Evolutionary conservation across 1,284 basidiomycete genomes (phyloP).

Genomic region (Ustilago trichophora): DNA sequence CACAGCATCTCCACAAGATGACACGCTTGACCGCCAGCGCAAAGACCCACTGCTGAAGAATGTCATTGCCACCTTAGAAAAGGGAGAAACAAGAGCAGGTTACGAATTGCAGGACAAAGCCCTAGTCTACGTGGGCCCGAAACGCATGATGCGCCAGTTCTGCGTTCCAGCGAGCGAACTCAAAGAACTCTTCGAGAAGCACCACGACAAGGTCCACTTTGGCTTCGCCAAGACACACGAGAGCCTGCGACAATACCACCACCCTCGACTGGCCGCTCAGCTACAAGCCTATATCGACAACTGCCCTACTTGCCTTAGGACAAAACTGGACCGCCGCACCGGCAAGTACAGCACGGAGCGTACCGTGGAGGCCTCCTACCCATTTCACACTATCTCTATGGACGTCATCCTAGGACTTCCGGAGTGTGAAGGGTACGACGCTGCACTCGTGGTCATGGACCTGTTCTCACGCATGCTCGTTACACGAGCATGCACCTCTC

Average conservation of each 20-base stretch:
- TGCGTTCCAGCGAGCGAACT: not conserved
- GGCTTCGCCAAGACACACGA: too few relatives aligned
- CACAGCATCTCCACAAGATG: too few relatives aligned
- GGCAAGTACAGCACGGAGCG: not conserved
- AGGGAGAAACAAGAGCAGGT: not conserved
- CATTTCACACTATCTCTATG: not conserved
- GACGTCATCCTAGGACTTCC: not conserved
- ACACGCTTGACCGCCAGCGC: not conserved
- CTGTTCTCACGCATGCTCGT: not conserved
- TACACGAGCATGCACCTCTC: not conserved
- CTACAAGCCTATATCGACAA: not conserved
- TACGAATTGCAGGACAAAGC: not conserved
- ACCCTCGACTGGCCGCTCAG: not conserved
- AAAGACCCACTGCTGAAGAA: not conserved
- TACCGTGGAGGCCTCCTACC: not conserved
- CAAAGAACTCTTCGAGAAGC: not conserved
- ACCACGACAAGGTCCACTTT: too few relatives aligned
- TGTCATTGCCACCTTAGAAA: not conserved
- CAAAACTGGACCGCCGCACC: not conserved
- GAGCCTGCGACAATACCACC: too few relatives aligned
- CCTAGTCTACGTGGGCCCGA: not conserved
- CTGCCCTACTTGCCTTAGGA: not conserved
- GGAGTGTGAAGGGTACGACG: not conserved
- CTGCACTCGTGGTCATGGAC: not conserved
- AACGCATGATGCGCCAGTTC: not conserved